Evolutionary conservation across 371 early-diverging fungal genomes (phyloP), one percentile per base, ranked within the genome.

Genomic region (Mortierella sp.): DNA sequence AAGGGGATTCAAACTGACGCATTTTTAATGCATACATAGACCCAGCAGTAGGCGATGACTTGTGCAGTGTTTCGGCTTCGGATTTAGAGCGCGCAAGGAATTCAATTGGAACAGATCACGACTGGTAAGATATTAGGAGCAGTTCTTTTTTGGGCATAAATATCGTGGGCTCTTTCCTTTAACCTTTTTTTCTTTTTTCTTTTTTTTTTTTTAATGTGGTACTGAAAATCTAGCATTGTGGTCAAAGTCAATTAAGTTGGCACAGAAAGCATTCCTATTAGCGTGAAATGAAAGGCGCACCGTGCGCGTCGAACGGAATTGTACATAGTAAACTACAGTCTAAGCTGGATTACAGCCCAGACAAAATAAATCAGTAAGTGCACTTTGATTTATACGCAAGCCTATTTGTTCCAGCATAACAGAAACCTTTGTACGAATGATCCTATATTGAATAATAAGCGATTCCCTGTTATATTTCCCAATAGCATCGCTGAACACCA

Each of bases 61-160:
- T 92, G 63, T 94, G 95, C 74, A 83, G 85, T 5, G 85, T 92
- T 38, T 78, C 89, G 13, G 89, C 87, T n/a, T 84, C 84, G 24
- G 86, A 85, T 24, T 75, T 94, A 60, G 92, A 94, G 43, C 69
- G 58, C 19, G 94, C 95, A 53, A 77, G 93, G 57, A 84, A 84
- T 67, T 77, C 87, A 3, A 79, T 73, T 59, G 95, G 93, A 21
- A 93, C 93, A 32, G 95, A 94, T 79, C 87, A 91, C 76, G 95
- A 94, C 67, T 90, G 89, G 91, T 90, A 85, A 62, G 38, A 36
- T 1, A 5, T 19, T 16, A 4, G 38, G n/a, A 10, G 59, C 1
- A 16, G 67, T 11, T 36, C 28, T 8, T 21, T 22, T 38, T 36
- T 32, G 45, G 11, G 13, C 19, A 32, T 43, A 38, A 43, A 53